Base-by-base conservation (phyloP, 2,329 filamentous ascomycete genomes). In the Alternaria brassicicola region DNA sequence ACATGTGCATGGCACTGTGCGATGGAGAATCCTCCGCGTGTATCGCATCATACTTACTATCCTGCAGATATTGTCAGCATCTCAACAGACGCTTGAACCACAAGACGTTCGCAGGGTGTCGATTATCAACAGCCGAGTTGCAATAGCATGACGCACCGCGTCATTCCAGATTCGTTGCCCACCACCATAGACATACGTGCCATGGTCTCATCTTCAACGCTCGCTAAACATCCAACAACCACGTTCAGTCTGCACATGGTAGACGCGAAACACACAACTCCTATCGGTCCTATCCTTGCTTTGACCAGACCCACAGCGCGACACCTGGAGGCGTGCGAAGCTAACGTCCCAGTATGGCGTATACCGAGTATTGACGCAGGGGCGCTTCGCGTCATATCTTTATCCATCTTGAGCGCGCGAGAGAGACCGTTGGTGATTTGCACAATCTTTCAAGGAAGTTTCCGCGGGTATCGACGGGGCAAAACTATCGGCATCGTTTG, bases 71-170 rank as follows among this genome's bases (percentile, higher is more conserved):
- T 19, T 2, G 15, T 28, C 42, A 4, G 43, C 4, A 15, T 46
- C 19, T 33, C 6, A 5, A 46, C 2, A 9, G 6, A 19, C 23
- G 30, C 9, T 21, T 9, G 7, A 23, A n/a, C 1, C 2, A n/a
- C 19, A 17, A n/a, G 17, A 12, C 3, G 12, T 13, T 17, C 10
- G 9, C 17, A 38, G 21, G 35, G 21, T 17, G 10, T n/a, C 7
- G 17, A 33, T 2, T 10, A 21, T 2, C 10, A 6, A 8, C 0
- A 9, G 17, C 19, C 1, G 15, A 15, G 30, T 0, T 9, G 8
- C 25, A 19, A 45, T 2, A 17, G 19, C 2, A 8, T 19, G 8
- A 26, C 13, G 19, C 12, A 7, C 5, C 6, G 26, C 3, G 17
- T 0, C 6, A n/a, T 33, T n/a, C 2, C 9, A 33, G 4, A 12